These are phyloP conservation scores for Cornus florida DNA, from an alignment of 148 eudicot species.

Conservation along the genomic window DNA sequence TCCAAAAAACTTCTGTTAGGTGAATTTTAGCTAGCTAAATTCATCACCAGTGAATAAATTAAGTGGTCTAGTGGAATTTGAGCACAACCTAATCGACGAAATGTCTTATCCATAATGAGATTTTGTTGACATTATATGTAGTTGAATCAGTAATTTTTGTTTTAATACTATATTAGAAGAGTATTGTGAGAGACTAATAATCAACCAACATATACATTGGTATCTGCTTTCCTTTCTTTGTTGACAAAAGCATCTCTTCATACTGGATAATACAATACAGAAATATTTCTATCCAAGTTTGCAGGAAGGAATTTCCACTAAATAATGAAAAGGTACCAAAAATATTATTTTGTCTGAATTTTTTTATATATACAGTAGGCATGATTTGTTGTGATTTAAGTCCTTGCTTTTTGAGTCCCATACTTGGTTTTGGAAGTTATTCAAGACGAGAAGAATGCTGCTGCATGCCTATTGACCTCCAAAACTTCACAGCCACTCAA, in stretches of 20 bases:
- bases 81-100: slow-evolving; percentile 31
- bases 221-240: neutral
- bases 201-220: neutral
- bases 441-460: neutral
- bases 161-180: neutral
- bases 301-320: neutral
- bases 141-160: neutral
- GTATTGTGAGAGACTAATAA: neutral
- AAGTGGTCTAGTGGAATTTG: neutral
- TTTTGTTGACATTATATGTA: neutral
- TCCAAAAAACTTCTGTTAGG: neutral
- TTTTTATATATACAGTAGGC: neutral
- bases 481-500: neutral
- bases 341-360: too few species aligned
- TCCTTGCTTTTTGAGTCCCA: neutral
- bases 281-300: neutral
- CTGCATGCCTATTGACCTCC: neutral
- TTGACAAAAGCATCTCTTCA: neutral
- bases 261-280: neutral
- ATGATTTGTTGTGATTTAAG: neutral
- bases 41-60: neutral
- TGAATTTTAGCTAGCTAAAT: neutral
- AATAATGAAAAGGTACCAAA: neutral
- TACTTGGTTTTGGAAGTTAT: neutral
- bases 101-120: slow-evolving; percentile 17